phyloP scores from a whole-genome alignment of 768 basidiomycete species.

The Amanita inopinata region DNA sequence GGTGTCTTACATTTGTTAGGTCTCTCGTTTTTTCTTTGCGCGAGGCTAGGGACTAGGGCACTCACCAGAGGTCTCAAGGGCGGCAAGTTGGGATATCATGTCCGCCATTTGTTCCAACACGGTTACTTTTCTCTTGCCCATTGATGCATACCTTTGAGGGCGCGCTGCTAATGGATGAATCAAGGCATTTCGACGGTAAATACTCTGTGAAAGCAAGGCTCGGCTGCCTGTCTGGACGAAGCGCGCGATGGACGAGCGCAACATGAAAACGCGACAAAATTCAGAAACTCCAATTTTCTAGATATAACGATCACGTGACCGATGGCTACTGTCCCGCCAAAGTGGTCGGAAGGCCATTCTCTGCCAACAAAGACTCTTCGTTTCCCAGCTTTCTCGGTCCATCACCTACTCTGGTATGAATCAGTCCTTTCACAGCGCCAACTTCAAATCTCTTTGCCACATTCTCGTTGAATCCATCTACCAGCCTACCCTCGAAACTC shows the following conservation, averaged over 20 bases:
- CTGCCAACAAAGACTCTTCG: constrained; percentile 57
- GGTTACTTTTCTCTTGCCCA: not conserved
- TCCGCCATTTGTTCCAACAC: constrained; percentile 6
- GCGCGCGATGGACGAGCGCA: not conserved
- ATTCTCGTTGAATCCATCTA: constrained; percentile 67
- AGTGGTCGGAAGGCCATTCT: constrained; percentile 60
- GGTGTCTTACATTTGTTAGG: too few species aligned
- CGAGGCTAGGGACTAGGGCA: too few species aligned
- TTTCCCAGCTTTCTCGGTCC: constrained; percentile 66
- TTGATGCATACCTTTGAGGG: not conserved
- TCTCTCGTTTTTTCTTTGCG: too few species aligned
- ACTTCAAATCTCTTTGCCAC: constrained; percentile 66
- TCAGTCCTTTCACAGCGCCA: constrained; percentile 81
- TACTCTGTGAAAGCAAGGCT: too few species aligned
- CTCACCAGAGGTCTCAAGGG: constrained; percentile 1
- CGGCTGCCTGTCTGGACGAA: too few species aligned
- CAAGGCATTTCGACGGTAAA: too few species aligned
- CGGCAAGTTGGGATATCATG: constrained; percentile 1
- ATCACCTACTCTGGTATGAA: constrained; percentile 89
- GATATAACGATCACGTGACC: too few species aligned
- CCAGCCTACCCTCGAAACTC: constrained; percentile 38
- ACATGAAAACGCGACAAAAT: too few species aligned
- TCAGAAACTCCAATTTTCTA: too few species aligned
- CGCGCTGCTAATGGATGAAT: too few species aligned
- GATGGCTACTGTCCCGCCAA: constrained; percentile 21